Percentiles rank a stretch among this genome's conserved stretches.
Evolutionary conservation across 2,329 filamentous ascomycete species (phyloP).

Genomic region (Clarireedia paspali): DNA sequence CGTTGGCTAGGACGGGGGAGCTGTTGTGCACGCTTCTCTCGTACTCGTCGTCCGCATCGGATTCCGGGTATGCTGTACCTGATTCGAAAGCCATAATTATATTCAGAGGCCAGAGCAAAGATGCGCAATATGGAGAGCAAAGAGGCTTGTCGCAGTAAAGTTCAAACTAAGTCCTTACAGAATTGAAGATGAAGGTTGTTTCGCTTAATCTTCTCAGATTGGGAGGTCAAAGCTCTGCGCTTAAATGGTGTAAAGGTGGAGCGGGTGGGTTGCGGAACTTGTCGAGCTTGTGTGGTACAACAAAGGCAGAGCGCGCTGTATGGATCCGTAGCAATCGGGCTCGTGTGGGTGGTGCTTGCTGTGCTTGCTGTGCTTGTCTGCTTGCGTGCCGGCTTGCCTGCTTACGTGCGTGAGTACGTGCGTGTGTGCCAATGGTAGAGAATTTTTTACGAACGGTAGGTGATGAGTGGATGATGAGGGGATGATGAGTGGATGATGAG

Average conservation of each 20-base stretch:
- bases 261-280: background rate
- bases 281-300: background rate
- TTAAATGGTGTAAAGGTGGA: slow-evolving; percentile 3
- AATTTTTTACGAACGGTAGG: no score
- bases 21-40: slow-evolving; percentile 63
- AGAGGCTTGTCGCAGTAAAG: slow-evolving; percentile 5
- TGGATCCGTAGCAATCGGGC: no score
- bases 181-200: slow-evolving; percentile 9
- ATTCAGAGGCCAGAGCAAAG: slow-evolving; percentile 1
- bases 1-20: slow-evolving; percentile 56
- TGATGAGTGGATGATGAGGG: no score
- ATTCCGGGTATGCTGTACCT: slow-evolving; percentile 68
- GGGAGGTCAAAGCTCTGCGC: slow-evolving; percentile 10
- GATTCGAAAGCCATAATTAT: slow-evolving; percentile 48
- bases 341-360: no score
- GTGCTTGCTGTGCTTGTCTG: no score
- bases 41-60: slow-evolving; percentile 77
- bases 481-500: no score
- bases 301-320: background rate
- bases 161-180: slow-evolving; percentile 8
- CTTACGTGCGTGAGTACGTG: no score
- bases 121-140: slow-evolving; percentile 4
- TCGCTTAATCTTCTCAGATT: slow-evolving; percentile 8
- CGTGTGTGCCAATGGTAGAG: no score
- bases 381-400: no score